Conservation (phyloP, 345 rosid species). For the Citrus trifoliata region DNA sequence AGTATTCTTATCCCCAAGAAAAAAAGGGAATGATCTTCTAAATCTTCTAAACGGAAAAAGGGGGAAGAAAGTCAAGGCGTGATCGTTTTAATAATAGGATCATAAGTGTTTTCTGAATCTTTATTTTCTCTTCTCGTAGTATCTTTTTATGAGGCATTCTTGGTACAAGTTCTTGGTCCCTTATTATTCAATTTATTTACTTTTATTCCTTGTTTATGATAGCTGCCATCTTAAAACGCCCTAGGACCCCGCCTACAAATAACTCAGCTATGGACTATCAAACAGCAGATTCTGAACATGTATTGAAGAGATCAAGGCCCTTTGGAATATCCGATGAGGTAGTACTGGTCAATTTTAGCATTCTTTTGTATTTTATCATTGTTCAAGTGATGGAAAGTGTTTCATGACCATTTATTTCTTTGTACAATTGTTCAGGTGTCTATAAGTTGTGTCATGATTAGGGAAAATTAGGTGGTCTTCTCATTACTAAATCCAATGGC, state of each 20-base stretch:
- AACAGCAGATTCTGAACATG: conserved; percentile 76
- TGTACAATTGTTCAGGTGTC: background rate
- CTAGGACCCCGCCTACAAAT: conserved; percentile 59
- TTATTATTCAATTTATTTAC: background rate
- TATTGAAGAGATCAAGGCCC: conserved; percentile 67
- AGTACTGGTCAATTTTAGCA: background rate
- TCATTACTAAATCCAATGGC: background rate
- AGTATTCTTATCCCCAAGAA: background rate
- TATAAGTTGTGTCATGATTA: background rate
- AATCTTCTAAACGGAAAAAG: background rate
- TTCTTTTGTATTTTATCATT: conserved; percentile 4
- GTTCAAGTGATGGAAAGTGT: background rate
- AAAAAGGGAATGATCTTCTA: background rate
- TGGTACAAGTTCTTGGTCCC: background rate
- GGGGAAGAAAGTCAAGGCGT: background rate
- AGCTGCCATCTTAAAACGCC: conserved; percentile 67
- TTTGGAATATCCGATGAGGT: conserved; percentile 81
- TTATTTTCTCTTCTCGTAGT: background rate
- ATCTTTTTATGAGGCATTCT: background rate
- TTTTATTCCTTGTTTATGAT: conserved; percentile 9
- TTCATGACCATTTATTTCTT: background rate
- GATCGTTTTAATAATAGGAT: background rate
- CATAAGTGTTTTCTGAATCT: background rate
- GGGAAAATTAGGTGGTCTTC: background rate
- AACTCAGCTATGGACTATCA: conserved; percentile 66